Conservation (phyloP, 495 filamentous ascomycete genomes). For the Neurospora sublineolata region DNA sequence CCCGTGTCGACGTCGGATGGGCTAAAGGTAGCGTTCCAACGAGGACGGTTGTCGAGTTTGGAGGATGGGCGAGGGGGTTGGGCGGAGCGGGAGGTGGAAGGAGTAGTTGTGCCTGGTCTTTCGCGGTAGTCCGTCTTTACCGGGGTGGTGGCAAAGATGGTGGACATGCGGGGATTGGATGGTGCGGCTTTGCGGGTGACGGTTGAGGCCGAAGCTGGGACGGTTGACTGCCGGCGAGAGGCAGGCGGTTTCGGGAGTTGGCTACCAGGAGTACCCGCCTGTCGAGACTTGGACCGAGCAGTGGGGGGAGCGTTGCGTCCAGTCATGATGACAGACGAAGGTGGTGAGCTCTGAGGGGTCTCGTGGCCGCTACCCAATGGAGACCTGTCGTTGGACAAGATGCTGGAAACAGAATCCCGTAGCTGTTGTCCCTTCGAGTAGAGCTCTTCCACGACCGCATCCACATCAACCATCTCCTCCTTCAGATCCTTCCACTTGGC, state of each 20-base stretch:
- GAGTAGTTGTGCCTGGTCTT: slow-evolving; percentile 16
- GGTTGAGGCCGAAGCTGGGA: slow-evolving; percentile 15
- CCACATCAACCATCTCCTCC: slow-evolving; percentile 63
- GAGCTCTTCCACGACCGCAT: slow-evolving; percentile 61
- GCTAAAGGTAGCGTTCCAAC: slow-evolving; percentile 71
- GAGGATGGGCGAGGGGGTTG: slow-evolving; percentile 40
- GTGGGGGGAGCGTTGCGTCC: slow-evolving; percentile 29
- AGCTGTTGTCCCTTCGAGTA: slow-evolving; percentile 57
- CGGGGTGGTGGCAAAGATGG: slow-evolving; percentile 2
- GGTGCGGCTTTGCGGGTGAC: slow-evolving; percentile 27
- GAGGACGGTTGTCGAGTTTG: slow-evolving; percentile 47
- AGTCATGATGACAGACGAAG: slow-evolving; percentile 73
- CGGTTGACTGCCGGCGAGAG: slow-evolving; percentile 21
- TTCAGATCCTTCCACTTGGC: slow-evolving; percentile 66
- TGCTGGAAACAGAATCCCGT: slow-evolving; percentile 86
- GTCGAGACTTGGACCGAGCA: slow-evolving; percentile 31
- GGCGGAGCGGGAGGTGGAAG: slow-evolving; percentile 36
- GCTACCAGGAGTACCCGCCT: slow-evolving; percentile 24
- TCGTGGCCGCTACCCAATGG: slow-evolving; percentile 58
- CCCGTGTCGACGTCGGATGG: slow-evolving; percentile 54
- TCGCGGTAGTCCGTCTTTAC: neutral
- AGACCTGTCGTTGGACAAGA: slow-evolving; percentile 77
- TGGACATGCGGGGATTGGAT: slow-evolving; percentile 25
- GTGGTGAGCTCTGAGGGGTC: slow-evolving; percentile 80
- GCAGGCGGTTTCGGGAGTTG: slow-evolving; percentile 30